Percentiles rank a stretch among this genome's conserved stretches.
These are phyloP conservation scores for Colletotrichum plurivorum DNA, from an alignment of 2,329 filamentous ascomycete genomes.

Conservation along the genomic window DNA sequence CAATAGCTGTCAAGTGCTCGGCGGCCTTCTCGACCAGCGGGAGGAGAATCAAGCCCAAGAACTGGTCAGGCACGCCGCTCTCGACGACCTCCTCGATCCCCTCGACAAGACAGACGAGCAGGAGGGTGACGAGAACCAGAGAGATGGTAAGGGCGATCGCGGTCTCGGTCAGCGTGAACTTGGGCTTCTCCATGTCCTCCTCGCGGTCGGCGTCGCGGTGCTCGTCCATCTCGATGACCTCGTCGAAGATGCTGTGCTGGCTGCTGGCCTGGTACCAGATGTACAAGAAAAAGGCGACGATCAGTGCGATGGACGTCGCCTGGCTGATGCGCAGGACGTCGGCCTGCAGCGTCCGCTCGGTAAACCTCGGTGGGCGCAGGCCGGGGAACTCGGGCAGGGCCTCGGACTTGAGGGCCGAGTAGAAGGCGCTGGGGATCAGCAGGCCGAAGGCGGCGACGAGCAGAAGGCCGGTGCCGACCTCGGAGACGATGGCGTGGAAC, in stretches of 20 bases:
- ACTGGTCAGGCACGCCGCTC: conserved; percentile 50
- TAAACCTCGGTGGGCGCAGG: conserved; percentile 45
- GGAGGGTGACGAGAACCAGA: conserved; percentile 72
- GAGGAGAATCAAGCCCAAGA: conserved; percentile 71
- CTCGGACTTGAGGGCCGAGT: conserved; percentile 52
- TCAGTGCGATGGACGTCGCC: conserved; percentile 72
- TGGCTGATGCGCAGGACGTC: conserved; percentile 72
- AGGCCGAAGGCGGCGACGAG: conserved; percentile 67
- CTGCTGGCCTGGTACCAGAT: conserved; percentile 75
- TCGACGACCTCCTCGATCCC: conserved; percentile 69
- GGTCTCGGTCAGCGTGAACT: conserved; percentile 77
- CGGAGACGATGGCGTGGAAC: conserved; percentile 77
- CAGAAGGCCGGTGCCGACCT: conserved; percentile 76
- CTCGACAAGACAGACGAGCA: conserved; percentile 77
- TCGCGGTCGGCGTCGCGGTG: conserved; percentile 70
- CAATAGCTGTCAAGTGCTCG: conserved; percentile 78
- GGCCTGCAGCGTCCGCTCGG: conserved; percentile 54
- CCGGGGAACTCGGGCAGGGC: conserved; percentile 43
- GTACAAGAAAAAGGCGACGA: conserved; percentile 70
- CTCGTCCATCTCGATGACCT: conserved; percentile 65
- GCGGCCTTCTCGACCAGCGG: conserved; percentile 80
- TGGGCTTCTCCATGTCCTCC: conserved; percentile 69
- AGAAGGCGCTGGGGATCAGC: conserved; percentile 53
- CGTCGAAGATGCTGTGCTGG: conserved; percentile 74
- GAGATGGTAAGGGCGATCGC: conserved; percentile 71